These are phyloP conservation scores for Pseudozyma sp. DNA, from an alignment of 1,284 basidiomycete genomes.

Conservation along the genomic window DNA sequence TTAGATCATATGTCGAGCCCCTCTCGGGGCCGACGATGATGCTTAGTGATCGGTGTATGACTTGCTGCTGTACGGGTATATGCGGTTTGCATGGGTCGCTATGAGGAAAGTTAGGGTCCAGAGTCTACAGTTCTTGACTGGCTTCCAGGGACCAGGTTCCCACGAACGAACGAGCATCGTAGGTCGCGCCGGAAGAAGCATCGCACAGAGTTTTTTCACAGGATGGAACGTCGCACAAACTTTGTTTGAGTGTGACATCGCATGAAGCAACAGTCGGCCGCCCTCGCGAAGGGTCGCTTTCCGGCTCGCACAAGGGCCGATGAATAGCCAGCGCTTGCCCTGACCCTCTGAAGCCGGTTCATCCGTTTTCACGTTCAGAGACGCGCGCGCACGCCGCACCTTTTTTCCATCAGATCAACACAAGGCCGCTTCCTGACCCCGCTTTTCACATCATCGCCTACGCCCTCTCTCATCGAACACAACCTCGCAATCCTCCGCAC, in stretches of 20 bases:
- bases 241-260: no score
- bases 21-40: slow-evolving; percentile 36
- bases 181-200: no score
- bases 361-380: slow-evolving; percentile 27
- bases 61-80: not conserved
- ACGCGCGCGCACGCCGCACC: not conserved
- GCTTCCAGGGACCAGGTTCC: no score
- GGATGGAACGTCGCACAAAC: no score
- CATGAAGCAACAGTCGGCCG: no score
- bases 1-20: slow-evolving; percentile 52
- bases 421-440: not conserved
- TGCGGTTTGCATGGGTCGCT: slow-evolving; percentile 13
- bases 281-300: no score
- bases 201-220: no score
- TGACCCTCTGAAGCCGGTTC: not conserved
- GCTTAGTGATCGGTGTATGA: not conserved
- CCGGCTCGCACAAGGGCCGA: no score
- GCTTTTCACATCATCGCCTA: not conserved
- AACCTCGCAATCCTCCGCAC: not conserved
- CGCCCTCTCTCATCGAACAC: not conserved
- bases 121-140: no score
- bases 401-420: not conserved
- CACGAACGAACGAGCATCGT: no score
- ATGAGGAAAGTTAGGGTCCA: not conserved
- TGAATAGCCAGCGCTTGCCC: not conserved